Conservation (phyloP, 305 asterid genomes). For the Solanum hybrid region DNA sequence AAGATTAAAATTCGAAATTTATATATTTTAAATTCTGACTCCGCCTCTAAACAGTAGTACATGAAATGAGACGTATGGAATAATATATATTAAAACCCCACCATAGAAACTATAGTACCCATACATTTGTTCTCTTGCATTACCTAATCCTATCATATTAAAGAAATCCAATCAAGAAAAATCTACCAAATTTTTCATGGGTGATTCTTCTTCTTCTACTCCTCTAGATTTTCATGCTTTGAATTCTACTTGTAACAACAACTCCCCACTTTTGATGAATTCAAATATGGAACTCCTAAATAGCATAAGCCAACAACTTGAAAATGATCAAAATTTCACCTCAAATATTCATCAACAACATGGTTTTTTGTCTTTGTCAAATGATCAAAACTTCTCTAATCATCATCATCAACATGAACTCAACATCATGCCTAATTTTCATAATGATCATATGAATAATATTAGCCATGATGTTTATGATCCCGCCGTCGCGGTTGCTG, state of each 20-base stretch:
- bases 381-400: constrained; percentile 13
- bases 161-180: background rate
- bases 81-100: background rate
- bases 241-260: background rate
- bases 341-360: constrained; percentile 19
- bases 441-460: constrained; percentile 8
- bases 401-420: constrained; percentile 3
- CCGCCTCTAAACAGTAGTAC: accelerated
- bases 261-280: constrained; percentile 23
- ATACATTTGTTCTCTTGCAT: background rate
- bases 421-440: constrained; percentile 14
- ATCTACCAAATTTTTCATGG: constrained; percentile 7
- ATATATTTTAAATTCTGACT: background rate
- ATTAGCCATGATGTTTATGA: constrained; percentile 5
- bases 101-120: background rate
- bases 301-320: constrained; percentile 12
- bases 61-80: background rate
- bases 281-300: constrained; percentile 34
- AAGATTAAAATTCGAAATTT: accelerated
- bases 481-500: constrained; percentile 12
- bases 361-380: constrained; percentile 15
- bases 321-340: constrained; percentile 24
- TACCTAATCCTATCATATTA: background rate
- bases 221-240: background rate
- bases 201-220: constrained; percentile 3